Base-by-base conservation (phyloP, 2,329 filamentous ascomycete genomes). In the Diplodia corticola region DNA sequence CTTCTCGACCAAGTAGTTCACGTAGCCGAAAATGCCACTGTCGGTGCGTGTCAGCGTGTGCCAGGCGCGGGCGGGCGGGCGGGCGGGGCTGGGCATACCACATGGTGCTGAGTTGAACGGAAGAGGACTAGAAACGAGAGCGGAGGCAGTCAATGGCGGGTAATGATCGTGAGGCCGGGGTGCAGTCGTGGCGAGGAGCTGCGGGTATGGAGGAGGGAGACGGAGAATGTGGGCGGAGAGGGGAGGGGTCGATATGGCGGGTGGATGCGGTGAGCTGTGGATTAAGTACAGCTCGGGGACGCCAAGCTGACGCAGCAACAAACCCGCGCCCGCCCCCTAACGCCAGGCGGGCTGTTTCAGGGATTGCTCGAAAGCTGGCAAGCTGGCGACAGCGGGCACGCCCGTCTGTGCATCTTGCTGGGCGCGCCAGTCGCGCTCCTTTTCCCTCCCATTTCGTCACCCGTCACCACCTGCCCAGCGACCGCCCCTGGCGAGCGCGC, bases 1-100 rank as follows among this genome's bases (percentile, higher is more conserved):
- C 88, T 96, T 97, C 87, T 98, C 95, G 79, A 98, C 93, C 80
- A 98, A 85, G 83, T 98, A 98, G 85, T 98, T 98, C 85, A 98
- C 92, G 86, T 98, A 98, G 76, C 94, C 94, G 84, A 98, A 96
- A 82, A 95, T 96, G 81, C 92, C 92, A 89, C 91, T 94, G 72
- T 54, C 64, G 55, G 46, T 63, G 26, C 28, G 17, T 33, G 57
- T 63, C 51, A 60, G 64, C 44, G 63, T 24, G 22, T 24, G 30
- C 30, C 7, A n/a, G 17, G 10, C 28, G 15, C 22, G 24, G 28
- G 24, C 17, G 53, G n/a, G 28, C 22, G 9, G 63, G 50, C 40
- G 51, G 61, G 49, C n/a, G 53, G 28, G 44, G 48, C 54, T 28
- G 46, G 64, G 46, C 64, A 13, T 63, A 66, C 64, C 64, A 66